Evolutionary conservation across 352 stramenopile genomes (phyloP), one percentile per base, ranked within the genome.

Genomic region (Phytophthora pisi): DNA sequence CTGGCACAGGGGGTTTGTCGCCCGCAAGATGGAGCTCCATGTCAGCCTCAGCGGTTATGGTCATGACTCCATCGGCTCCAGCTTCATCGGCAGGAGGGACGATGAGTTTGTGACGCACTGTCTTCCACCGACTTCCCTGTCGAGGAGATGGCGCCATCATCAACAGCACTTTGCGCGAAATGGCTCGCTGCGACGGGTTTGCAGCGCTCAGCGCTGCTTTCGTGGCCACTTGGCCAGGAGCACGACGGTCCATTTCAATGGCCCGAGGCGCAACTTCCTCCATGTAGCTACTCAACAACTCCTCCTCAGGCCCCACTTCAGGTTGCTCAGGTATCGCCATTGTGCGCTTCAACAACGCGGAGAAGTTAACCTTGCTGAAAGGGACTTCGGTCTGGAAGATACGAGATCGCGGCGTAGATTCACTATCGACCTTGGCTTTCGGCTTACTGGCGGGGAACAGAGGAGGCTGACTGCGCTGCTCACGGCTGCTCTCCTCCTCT

Each of bases 361-460:
- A 11, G 10, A 73, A 57, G 5, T 38, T 16, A 24, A 51, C 30
- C 26, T 61, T 60, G 24, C 26, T 43, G 7, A 54, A 26, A n/a
- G 42, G 50, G 54, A 72, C 47, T 13, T 75, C 68, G 8, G 53
- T 69, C 50, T 75, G 63, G 23, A 75, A 68, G 15, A 68, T 62
- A 9, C 31, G 28, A 3, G 52, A 60, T 3, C 57, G 34, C n/a
- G 61, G 62, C 8, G 60, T 65, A 15, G 42, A 64, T 26, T 66
- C 56, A 5, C 0, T 53, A 13, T 43, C 26, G 5, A 28, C 15
- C 13, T 42, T 45, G 15, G 26, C 8, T 23, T 58, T 46, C 10
- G 23, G 36, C 16, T 61, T 42, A 9, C 45, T 24, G 16, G 4
- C 43, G 26, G 43, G 18, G 11, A 10, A 4, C 4, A 11, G 10